Percentiles rank a stretch among this genome's conserved stretches.
These are phyloP conservation scores for Phyllosticta ampelicida DNA, from an alignment of 2,329 filamentous ascomycete genomes.

Conservation along the genomic window DNA sequence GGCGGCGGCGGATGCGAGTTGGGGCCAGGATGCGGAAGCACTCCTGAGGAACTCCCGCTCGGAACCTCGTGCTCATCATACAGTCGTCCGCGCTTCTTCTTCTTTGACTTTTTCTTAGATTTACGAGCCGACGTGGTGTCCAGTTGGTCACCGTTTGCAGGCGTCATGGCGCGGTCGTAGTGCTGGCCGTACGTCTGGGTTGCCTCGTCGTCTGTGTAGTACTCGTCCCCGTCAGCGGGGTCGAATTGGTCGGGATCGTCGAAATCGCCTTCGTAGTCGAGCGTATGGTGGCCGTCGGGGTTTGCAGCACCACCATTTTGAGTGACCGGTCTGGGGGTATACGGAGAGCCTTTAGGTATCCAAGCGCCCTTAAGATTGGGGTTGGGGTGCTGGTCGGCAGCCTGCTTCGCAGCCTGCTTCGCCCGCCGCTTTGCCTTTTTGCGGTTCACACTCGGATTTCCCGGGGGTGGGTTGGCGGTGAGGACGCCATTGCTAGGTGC, in stretches of 20 bases:
- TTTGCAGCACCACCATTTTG: conserved; percentile 1
- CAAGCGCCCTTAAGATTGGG: conserved; percentile 18
- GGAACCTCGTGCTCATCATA: conserved; percentile 4
- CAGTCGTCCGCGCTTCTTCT: conserved; percentile 15
- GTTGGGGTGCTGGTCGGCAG: conserved; percentile 23
- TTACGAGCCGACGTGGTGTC: conserved; percentile 32
- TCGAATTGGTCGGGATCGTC: conserved; percentile 29
- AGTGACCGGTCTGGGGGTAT: conserved; percentile 13
- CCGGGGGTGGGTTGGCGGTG: conserved; percentile 22
- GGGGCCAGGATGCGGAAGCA: conserved; percentile 12
- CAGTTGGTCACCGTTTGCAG: conserved; percentile 6
- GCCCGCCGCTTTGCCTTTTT: conserved; percentile 93
- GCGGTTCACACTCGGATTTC: conserved; percentile 56
- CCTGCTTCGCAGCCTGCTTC: conserved; percentile 61
- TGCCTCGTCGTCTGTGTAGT: conserved; percentile 30
- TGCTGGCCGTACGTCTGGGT: conserved; percentile 20
- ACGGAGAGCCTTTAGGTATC: conserved; percentile 10
- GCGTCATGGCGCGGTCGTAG: conserved; percentile 19
- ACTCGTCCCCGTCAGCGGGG: conserved; percentile 23
- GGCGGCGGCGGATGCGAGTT: conserved; percentile 27
- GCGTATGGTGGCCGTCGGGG: conserved; percentile 18
- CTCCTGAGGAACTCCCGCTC: conserved; percentile 17
- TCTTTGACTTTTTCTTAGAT: conserved; percentile 61
- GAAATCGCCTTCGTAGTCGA: conserved; percentile 34
- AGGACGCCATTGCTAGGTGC: conserved; percentile 31